Evolutionary conservation across 345 rosid genomes (phyloP), one percentile per base, ranked within the genome.

Genomic region (Murraya koenigii): DNA sequence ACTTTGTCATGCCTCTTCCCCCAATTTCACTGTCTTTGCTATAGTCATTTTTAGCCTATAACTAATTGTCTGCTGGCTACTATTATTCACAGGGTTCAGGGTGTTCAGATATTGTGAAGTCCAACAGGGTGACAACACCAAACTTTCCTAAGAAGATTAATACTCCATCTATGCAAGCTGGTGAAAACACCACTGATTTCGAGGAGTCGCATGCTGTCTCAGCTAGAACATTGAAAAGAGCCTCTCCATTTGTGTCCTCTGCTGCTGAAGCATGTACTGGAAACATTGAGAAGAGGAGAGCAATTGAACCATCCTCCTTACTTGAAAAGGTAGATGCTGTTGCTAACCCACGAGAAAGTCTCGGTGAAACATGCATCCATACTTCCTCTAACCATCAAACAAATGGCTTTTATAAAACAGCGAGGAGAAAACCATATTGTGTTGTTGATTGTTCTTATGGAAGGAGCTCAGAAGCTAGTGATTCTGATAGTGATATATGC

Each of bases 401-500:
- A 47, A 77, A 39, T 80, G 77, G 79, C 71, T 76, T 68, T 84
- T 33, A 76, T 82, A 86, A 77, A 78, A 41, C 79, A 78, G 89
- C 80, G 79, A 88, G 86, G 80, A 80, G 85, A 78, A 82, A 85
- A 72, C 79, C 81, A 79, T 82, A 39, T 69, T 79, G 77, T 72
- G 78, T 17, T 35, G 66, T 69, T 52, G 81, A 86, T 55, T 59
- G 47, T 67, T 79, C 80, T 52, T 76, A 52, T 69, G 75, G 79
- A 36, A 79, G 69, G 69, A 66, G 74, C 70, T 62, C 74, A 59
- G 80, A 84, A 69, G 62, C 80, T 70, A 69, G 72, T 78, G 85
- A 84, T 80, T 82, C 80, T 77, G 77, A 88, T 80, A 84, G 81
- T 39, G 84, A 81, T 80, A 61, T 77, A 75, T 85, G 88, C 75